Conservation (phyloP, 345 rosid genomes). For the Microthlaspi erraticum region DNA sequence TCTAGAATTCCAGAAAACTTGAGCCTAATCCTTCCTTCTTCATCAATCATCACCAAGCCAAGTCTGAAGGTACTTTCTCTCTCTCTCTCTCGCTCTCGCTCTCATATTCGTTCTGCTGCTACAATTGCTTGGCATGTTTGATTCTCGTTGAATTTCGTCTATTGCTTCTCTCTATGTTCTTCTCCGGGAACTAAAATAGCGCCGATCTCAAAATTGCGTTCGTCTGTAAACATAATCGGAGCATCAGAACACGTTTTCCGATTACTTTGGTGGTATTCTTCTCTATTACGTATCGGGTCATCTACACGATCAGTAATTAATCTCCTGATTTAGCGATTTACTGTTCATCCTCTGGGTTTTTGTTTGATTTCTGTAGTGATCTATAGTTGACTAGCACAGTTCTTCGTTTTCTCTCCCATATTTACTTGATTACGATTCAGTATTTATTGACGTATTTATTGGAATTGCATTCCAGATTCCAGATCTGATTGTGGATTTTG, state of each 20-base stretch:
- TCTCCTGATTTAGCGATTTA: conserved; percentile 18
- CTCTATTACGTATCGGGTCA: not conserved
- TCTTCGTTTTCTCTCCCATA: not conserved
- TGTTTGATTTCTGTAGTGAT: conserved; percentile 14
- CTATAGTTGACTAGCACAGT: conserved; percentile 12
- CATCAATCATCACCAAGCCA: conserved; percentile 17
- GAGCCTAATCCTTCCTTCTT: conserved; percentile 5
- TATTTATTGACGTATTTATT: not conserved
- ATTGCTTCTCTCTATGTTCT: not conserved
- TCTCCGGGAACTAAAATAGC: not conserved
- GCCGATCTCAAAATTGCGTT: conserved; percentile 31
- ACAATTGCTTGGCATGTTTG: not conserved
- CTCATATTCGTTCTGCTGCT: not conserved
- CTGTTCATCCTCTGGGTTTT: conserved; percentile 1
- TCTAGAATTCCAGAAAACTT: conserved; percentile 8
- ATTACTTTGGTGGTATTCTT: not conserved
- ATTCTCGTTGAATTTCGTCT: conserved; percentile 23
- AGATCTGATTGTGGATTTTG: conserved; percentile 38
- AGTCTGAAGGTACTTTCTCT: conserved; percentile 30
- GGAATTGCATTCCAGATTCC: conserved; percentile 27
- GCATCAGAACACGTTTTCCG: conserved; percentile 11
- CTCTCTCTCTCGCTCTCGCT: not conserved
- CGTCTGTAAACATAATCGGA: not conserved
- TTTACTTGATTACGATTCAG: conserved; percentile 10
- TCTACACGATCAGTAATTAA: conserved; percentile 6